Base-by-base conservation (phyloP, 306 rosid genomes). In the Prunus salicina region DNA sequence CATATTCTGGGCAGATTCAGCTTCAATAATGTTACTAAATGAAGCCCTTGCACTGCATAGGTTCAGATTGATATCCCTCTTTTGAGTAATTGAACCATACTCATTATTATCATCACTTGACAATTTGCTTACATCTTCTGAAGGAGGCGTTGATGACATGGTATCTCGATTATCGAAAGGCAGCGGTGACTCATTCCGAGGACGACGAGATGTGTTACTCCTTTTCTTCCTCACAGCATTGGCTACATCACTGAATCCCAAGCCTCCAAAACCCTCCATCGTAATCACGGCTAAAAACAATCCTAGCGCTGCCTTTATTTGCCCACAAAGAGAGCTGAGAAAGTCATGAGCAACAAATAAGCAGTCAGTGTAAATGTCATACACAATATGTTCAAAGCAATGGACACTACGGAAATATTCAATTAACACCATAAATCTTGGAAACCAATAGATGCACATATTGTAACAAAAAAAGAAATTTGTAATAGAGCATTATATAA, bases 171-270 rank as follows among this genome's bases (percentile, higher is more conserved):
- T 66, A 75, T 83, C 86, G 53, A 72, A 57, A 75, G 81, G 68
- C 5, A 71, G 47, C 53, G 55, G 73, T 2, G 73, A 76, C n/a
- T 70, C 84, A 45, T 71, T 81, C 67, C 84, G 76, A 46, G 77
- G 84, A 20, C 84, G 80, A 27, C 84, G 80, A 30, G 53, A 70
- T 32, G 77, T 63, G 67, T 75, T 81, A 30, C 84, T 81, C 77
- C 84, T 81, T 64, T 76, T 76, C 80, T 65, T 70, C 45, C 73
- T 81, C 46, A 60, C 73, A 25, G 73, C 73, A 71, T 51, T 70
- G 68, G 8, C 76, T 41, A 49, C 63, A 16, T 75, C 84, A 71
- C 69, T 70, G 43, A 81, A 72, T 61, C 84, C 84, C 73, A 71
- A 52, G 27, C 77, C 68, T 49, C 73, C 84, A 20, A 63, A 70